Conservation (phyloP, 345 rosid species). For the Pugionium cornutum region DNA sequence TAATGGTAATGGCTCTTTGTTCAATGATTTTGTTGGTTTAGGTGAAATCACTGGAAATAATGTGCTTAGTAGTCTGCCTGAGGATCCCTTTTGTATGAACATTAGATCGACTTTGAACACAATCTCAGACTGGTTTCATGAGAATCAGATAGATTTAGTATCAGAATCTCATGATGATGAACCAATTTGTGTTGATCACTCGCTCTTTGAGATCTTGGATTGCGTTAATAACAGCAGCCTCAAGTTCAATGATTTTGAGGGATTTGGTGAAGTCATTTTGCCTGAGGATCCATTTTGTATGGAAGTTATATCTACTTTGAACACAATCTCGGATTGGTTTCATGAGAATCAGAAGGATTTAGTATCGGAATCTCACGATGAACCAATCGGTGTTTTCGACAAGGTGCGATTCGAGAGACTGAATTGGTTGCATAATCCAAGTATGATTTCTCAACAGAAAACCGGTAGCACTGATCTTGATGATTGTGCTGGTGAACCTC, state of each 20-base stretch:
- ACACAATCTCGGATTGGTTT: conserved; percentile 25
- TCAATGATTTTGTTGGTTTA: conserved; percentile 9
- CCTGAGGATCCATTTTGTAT: conserved; percentile 39
- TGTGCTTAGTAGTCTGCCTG: conserved; percentile 23
- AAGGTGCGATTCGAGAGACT: background rate
- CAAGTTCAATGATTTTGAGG: background rate
- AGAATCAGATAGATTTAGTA: conserved; percentile 19
- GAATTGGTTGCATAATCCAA: conserved; percentile 3
- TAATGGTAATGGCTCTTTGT: background rate
- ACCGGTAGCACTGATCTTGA: background rate
- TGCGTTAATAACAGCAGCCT: background rate
- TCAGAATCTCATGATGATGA: conserved; percentile 15
- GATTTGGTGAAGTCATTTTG: conserved; percentile 9
- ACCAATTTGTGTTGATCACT: background rate
- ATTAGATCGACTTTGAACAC: conserved; percentile 30
- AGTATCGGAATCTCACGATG: conserved; percentile 12
- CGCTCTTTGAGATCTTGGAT: background rate
- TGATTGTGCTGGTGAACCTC: conserved; percentile 28
- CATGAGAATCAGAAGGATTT: conserved; percentile 23
- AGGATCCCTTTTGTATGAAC: conserved; percentile 40
- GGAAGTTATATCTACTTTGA: conserved; percentile 21
- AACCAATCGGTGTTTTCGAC: background rate
- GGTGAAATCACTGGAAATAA: background rate
- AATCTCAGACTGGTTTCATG: conserved; percentile 31
- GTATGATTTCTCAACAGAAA: background rate